A percentile compares a stretch with the other conserved stretches of the same genome.
Evolutionary conservation across 352 stramenopile genomes (phyloP).

Genomic region (Pythium oligandrum): DNA sequence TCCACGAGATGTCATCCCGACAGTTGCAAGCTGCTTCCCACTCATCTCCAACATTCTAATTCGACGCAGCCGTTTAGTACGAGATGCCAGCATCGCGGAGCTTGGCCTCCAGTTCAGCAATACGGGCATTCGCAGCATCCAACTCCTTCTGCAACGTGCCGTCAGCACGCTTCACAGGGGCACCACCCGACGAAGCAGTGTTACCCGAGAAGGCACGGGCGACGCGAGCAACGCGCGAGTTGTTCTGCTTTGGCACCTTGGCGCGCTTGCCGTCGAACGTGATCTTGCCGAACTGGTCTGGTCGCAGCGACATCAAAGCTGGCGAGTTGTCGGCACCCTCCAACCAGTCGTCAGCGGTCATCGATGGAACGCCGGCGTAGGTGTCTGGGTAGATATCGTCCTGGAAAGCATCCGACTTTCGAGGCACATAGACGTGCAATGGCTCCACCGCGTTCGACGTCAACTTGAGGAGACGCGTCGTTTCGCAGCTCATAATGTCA

Average conservation of each 20-base stretch:
- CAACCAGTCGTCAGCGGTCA: constrained; percentile 96
- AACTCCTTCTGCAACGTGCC: constrained; percentile 73
- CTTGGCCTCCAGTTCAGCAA: constrained; percentile 80
- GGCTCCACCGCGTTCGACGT: constrained; percentile 96
- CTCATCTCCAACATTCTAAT: constrained; percentile 13
- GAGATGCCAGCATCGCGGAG: constrained; percentile 75
- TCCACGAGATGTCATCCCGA: too few relatives aligned
- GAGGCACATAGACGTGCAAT: constrained; percentile 94
- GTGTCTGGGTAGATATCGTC: constrained; percentile 99
- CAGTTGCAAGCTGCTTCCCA: too few relatives aligned
- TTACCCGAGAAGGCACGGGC: constrained; percentile 27
- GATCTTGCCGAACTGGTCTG: constrained; percentile 81
- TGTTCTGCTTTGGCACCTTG: constrained; percentile 20
- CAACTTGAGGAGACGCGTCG: constrained; percentile 93
- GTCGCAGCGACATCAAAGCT: constrained; percentile 91
- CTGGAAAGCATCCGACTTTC: constrained; percentile 99
- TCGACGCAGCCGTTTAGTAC: constrained; percentile 39
- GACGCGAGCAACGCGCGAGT: constrained; percentile 19
- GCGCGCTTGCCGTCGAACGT: constrained; percentile 82
- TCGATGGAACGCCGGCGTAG: constrained; percentile 91
- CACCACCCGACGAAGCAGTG: constrained; percentile 12
- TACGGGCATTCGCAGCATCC: constrained; percentile 76
- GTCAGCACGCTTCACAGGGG: constrained; percentile 32
- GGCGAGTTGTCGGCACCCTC: constrained; percentile 92
- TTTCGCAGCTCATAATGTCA: constrained; percentile 98